These are phyloP conservation scores for Andrographis paniculata DNA, from an alignment of 305 asterid genomes.

Conservation along the genomic window DNA sequence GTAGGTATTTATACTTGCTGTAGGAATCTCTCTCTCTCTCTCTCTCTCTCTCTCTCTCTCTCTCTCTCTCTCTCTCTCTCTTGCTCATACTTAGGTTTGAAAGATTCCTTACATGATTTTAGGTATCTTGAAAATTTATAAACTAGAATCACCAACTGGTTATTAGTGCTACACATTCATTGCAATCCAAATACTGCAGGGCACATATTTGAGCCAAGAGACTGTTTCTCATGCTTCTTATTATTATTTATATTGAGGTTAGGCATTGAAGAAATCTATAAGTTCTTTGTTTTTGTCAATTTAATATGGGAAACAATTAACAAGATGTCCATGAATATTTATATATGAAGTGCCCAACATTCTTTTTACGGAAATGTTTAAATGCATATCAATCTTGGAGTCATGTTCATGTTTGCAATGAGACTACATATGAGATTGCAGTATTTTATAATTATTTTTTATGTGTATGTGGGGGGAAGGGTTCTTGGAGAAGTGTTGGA, in stretches of 20 bases:
- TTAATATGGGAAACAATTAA: background rate
- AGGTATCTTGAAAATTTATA: slow-evolving; percentile 18
- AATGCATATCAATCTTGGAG: background rate
- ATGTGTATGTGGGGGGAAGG: no score
- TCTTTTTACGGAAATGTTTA: background rate
- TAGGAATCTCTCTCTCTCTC: slow-evolving; percentile 4
- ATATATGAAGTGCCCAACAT: background rate
- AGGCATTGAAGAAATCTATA: background rate
- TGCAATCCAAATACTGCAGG: slow-evolving; percentile 25
- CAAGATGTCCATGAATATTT: background rate
- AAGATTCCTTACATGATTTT: slow-evolving; percentile 24
- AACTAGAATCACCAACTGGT: slow-evolving; percentile 11
- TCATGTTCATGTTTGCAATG: background rate
- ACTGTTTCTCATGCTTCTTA: slow-evolving; percentile 25
- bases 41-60: background rate
- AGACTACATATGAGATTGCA: background rate
- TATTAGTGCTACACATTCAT: slow-evolving; percentile 15
- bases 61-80: background rate
- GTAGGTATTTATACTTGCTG: slow-evolving; percentile 45
- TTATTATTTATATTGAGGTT: no score
- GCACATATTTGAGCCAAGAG: slow-evolving; percentile 28
- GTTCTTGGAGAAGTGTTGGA: no score
- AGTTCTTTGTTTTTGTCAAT: background rate
- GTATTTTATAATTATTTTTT: background rate
- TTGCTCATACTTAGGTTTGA: slow-evolving; percentile 1